These are phyloP conservation scores for Rhodotorula sp. DNA, from an alignment of 1,284 basidiomycete species.

Conservation along the genomic window DNA sequence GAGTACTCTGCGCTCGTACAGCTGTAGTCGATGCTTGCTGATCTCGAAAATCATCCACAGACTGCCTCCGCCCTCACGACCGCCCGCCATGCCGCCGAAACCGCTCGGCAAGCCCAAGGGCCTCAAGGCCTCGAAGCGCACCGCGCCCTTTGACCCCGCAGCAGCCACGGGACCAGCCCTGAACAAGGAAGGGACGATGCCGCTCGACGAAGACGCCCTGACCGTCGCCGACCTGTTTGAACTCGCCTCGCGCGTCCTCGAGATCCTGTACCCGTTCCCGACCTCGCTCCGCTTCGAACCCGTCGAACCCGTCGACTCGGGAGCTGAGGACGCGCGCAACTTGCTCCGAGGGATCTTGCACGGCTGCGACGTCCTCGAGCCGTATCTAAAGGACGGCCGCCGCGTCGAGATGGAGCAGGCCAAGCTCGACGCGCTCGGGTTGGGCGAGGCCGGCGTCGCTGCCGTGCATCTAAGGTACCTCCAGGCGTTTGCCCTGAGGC, in stretches of 20 bases:
- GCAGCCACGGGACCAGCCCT: not conserved
- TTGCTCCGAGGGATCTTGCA: conserved; percentile 39
- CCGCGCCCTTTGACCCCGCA: conserved; percentile 19
- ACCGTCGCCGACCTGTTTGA: conserved; percentile 39
- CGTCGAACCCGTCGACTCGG: conserved; percentile 12
- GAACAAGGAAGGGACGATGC: conserved; percentile 29
- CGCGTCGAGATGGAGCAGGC: conserved; percentile 16
- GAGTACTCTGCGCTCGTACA: too few relatives aligned
- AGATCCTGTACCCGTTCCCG: conserved; percentile 17
- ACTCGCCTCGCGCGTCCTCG: conserved; percentile 20
- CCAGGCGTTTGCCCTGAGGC: conserved; percentile 27
- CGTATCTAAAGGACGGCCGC: not conserved
- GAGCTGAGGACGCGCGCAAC: conserved; percentile 25
- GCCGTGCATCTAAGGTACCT: conserved; percentile 16
- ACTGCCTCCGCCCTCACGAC: too few relatives aligned
- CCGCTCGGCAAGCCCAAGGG: conserved; percentile 8
- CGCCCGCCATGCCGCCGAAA: too few relatives aligned
- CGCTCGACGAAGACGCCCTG: conserved; percentile 37
- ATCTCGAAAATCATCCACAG: too few relatives aligned
- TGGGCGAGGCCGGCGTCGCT: not conserved
- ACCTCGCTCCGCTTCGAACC: conserved; percentile 4
- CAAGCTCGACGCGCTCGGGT: conserved; percentile 31
- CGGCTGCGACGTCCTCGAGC: conserved; percentile 32
- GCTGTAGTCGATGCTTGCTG: too few relatives aligned
- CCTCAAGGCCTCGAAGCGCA: conserved; percentile 29